These are phyloP conservation scores for Globisporangium radiosum DNA, from an alignment of 352 stramenopile genomes.

Conservation along the genomic window DNA sequence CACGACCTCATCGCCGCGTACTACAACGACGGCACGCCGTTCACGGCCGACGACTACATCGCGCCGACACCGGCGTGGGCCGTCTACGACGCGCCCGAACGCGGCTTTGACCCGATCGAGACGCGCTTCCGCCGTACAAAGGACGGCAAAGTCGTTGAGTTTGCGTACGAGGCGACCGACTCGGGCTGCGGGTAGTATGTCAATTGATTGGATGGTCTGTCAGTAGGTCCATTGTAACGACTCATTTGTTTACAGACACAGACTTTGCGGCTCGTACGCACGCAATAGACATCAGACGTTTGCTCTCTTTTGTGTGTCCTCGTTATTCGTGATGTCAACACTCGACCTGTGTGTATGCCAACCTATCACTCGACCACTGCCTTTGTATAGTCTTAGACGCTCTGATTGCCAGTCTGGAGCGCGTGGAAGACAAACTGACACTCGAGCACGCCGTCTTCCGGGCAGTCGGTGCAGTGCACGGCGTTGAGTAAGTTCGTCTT, in stretches of 20 bases:
- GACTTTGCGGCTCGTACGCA: too few species aligned
- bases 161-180: conserved; percentile 76
- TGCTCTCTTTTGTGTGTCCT: background rate
- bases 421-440: conserved; percentile 86
- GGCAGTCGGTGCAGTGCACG: conserved; percentile 91
- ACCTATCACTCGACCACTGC: background rate
- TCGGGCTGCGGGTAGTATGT: conserved; percentile 67
- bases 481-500: conserved; percentile 81
- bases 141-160: conserved; percentile 83
- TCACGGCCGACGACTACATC: conserved; percentile 93
- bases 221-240: too few species aligned
- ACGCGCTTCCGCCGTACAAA: conserved; percentile 84
- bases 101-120: conserved; percentile 97
- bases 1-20: conserved; percentile 82
- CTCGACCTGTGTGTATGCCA: background rate
- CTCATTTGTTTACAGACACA: too few species aligned
- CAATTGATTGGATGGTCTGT: too few species aligned
- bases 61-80: conserved; percentile 94
- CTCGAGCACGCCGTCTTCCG: conserved; percentile 88
- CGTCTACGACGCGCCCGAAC: conserved; percentile 92
- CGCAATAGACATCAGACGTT: background rate
- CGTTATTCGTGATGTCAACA: background rate
- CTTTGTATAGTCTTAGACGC: background rate
- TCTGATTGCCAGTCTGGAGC: conserved; percentile 19
- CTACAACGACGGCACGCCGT: conserved; percentile 80